phyloP scores from a whole-genome alignment of 305 asterid genomes.

The Fraxinus baroniana region DNA sequence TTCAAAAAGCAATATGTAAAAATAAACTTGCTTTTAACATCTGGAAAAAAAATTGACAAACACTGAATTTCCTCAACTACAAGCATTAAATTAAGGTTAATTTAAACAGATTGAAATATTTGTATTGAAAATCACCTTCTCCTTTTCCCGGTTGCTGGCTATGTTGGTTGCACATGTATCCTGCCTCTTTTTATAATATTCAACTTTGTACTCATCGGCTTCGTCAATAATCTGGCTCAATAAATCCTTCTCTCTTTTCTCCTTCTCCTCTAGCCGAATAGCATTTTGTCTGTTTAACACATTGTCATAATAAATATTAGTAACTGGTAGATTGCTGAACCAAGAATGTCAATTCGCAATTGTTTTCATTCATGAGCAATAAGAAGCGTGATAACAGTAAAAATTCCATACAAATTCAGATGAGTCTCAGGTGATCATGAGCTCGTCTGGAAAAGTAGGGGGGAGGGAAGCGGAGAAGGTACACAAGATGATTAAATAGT shows the following conservation, averaged over 20 bases:
- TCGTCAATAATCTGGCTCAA: constrained; percentile 53
- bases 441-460: background rate
- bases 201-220: constrained; percentile 71
- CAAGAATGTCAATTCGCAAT: background rate
- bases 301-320: constrained; percentile 16
- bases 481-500: background rate
- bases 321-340: background rate
- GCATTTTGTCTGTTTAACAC: constrained; percentile 57
- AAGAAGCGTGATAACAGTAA: background rate
- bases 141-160: constrained; percentile 55
- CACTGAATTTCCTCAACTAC: background rate
- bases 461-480: background rate
- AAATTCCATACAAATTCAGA: background rate
- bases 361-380: background rate
- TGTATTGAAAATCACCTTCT: constrained; percentile 40
- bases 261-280: constrained; percentile 64
- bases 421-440: background rate
- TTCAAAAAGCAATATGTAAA: background rate
- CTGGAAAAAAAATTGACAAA: background rate
- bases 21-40: background rate
- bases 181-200: constrained; percentile 60
- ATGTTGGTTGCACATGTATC: constrained; percentile 43
- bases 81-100: background rate
- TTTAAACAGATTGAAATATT: background rate
- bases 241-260: constrained; percentile 61